Evolutionary conservation across 2,329 filamentous ascomycete species (phyloP).

Genomic region (Stemphylium lycopersici): DNA sequence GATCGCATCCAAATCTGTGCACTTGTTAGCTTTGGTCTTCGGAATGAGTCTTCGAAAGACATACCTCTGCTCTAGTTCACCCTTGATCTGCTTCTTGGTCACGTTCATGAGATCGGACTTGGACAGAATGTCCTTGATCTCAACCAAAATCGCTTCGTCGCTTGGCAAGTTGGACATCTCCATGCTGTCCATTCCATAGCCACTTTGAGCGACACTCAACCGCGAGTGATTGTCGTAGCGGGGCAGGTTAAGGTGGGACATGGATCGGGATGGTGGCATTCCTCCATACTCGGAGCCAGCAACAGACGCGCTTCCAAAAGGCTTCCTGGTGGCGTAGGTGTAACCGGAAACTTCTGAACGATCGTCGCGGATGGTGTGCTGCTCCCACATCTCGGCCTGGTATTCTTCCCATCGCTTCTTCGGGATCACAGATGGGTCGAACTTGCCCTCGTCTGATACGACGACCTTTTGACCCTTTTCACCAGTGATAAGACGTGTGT

Average conservation of each 20-base stretch:
- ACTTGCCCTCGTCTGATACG: constrained; percentile 96
- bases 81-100: constrained; percentile 98
- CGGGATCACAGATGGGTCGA: constrained; percentile 89
- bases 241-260: constrained; percentile 65
- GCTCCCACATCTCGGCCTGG: constrained; percentile 96
- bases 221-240: constrained; percentile 52
- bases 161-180: constrained; percentile 81
- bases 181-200: constrained; percentile 59
- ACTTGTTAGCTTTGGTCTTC: constrained; percentile 21
- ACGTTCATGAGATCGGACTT: constrained; percentile 96
- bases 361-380: constrained; percentile 82
- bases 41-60: constrained; percentile 8
- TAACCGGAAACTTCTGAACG: constrained; percentile 89
- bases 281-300: constrained; percentile 69
- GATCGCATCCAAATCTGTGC: constrained; percentile 74
- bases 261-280: constrained; percentile 59
- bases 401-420: constrained; percentile 99
- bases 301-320: constrained; percentile 57
- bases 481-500: constrained; percentile 94
- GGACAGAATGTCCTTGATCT: constrained; percentile 91
- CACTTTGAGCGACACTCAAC: constrained; percentile 65
- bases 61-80: constrained; percentile 80
- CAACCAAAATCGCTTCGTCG: constrained; percentile 87
- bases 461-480: constrained; percentile 92
- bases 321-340: constrained; percentile 84